A percentile compares a stretch with the other conserved stretches of the same genome.
Evolutionary conservation across 345 rosid species (phyloP).

Genomic region (Rhizophora mangle): DNA sequence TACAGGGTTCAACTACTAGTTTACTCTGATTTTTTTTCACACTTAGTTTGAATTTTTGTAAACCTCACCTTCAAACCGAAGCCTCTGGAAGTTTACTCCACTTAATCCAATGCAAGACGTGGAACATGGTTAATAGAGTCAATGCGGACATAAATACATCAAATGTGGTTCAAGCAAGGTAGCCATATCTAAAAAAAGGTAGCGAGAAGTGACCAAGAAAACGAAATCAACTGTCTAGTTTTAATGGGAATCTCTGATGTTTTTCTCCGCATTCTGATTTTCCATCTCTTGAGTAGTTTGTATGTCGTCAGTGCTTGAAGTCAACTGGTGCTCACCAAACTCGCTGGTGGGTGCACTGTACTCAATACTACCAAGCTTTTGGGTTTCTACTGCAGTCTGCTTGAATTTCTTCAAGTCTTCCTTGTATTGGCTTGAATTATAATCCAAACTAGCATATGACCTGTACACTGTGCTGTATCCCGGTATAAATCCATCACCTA

Average conservation of each 20-base stretch:
- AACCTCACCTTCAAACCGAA: slow-evolving; percentile 1
- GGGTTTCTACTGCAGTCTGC: slow-evolving; percentile 24
- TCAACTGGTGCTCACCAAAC: slow-evolving; percentile 3
- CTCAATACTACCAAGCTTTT: slow-evolving; percentile 11
- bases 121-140: too few relatives aligned
- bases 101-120: too few relatives aligned
- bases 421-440: slow-evolving; percentile 9
- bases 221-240: not conserved
- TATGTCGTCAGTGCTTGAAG: slow-evolving; percentile 14
- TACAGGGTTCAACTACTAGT: too few relatives aligned
- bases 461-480: slow-evolving; percentile 12
- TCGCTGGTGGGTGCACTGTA: slow-evolving; percentile 15
- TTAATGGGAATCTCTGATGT: slow-evolving; percentile 4
- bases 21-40: too few relatives aligned
- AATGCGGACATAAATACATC: too few relatives aligned
- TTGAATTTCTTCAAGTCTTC: slow-evolving; percentile 26
- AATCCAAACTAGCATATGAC: slow-evolving; percentile 13
- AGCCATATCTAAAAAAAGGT: too few relatives aligned
- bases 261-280: not conserved
- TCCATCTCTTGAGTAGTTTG: slow-evolving; percentile 21
- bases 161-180: too few relatives aligned
- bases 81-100: not conserved
- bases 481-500: slow-evolving; percentile 17
- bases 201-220: not conserved
- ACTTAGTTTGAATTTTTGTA: not conserved